These are phyloP conservation scores for Fusarium sp. DNA, from an alignment of 2,329 filamentous ascomycete genomes.

Conservation along the genomic window DNA sequence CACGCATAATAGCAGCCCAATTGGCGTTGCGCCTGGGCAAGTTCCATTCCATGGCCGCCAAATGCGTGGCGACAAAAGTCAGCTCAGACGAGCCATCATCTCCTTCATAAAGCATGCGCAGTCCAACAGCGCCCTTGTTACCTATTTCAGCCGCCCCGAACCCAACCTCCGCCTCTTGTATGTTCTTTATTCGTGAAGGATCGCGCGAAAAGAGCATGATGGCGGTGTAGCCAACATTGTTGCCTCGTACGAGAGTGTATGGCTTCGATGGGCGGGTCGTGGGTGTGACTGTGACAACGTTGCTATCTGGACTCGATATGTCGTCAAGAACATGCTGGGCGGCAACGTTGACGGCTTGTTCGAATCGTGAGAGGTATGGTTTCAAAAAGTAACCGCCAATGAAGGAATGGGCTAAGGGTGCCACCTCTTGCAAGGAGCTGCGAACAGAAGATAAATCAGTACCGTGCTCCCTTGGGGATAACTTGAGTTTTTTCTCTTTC, in stretches of 20 bases:
- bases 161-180: slow-evolving; percentile 86
- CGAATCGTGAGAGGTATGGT: slow-evolving; percentile 80
- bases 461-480: slow-evolving; percentile 30
- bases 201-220: slow-evolving; percentile 86
- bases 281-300: slow-evolving; percentile 20
- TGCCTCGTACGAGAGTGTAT: slow-evolving; percentile 78
- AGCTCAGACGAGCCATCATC: slow-evolving; percentile 67
- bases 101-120: slow-evolving; percentile 73
- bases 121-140: slow-evolving; percentile 92
- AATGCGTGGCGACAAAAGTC: slow-evolving; percentile 89
- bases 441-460: slow-evolving; percentile 44
- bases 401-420: slow-evolving; percentile 86
- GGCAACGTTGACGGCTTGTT: slow-evolving; percentile 78
- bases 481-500: slow-evolving; percentile 12
- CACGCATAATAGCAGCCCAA: slow-evolving; percentile 86
- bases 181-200: slow-evolving; percentile 68
- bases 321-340: slow-evolving; percentile 33
- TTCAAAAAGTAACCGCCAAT: slow-evolving; percentile 84
- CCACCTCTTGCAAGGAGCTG: slow-evolving; percentile 89
- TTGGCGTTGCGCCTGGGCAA: slow-evolving; percentile 83
- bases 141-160: slow-evolving; percentile 91
- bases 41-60: slow-evolving; percentile 88
- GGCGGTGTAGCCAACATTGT: slow-evolving; percentile 89
- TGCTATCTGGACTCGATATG: slow-evolving; percentile 14
- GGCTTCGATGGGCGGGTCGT: slow-evolving; percentile 52